These are phyloP conservation scores for Entelexis sorbosivorans DNA, from an alignment of 1,139 yeast species.

Conservation along the genomic window DNA sequence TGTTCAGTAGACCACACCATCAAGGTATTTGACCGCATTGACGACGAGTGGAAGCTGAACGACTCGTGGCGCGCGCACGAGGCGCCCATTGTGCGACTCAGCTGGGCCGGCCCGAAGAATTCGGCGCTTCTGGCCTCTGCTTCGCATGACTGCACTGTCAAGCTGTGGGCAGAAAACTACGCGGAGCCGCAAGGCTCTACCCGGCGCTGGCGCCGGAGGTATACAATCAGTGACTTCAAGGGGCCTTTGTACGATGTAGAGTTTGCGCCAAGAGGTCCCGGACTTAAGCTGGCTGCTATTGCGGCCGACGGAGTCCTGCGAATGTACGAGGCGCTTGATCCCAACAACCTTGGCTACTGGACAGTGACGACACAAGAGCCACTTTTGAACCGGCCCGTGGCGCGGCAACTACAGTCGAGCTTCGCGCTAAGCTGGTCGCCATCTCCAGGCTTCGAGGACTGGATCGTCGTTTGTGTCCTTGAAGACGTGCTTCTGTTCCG, in stretches of 20 bases:
- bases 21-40: constrained; percentile 59
- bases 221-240: constrained; percentile 69
- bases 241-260: constrained; percentile 85
- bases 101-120: constrained; percentile 93
- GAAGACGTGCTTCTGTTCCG: constrained; percentile 62
- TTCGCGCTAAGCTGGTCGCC: constrained; percentile 92
- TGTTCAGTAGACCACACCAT: constrained; percentile 88
- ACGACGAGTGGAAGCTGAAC: constrained; percentile 58
- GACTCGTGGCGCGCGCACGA: constrained; percentile 96
- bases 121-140: constrained; percentile 80
- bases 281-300: constrained; percentile 72
- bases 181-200: constrained; percentile 69
- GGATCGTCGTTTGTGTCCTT: constrained; percentile 71
- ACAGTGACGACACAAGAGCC: constrained; percentile 52
- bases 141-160: constrained; percentile 79
- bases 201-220: constrained; percentile 65
- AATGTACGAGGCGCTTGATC: constrained; percentile 80
- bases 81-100: constrained; percentile 65
- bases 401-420: constrained; percentile 73
- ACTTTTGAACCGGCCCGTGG: constrained; percentile 59
- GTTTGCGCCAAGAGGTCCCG: constrained; percentile 80
- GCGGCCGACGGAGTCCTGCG: constrained; percentile 85
- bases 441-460: constrained; percentile 70
- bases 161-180: constrained; percentile 82
- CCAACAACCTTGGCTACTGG: constrained; percentile 78